Percentiles rank a stretch among this genome's conserved stretches.
phyloP scores from a whole-genome alignment of 2,329 filamentous ascomycete genomes.

The Beauveria sp. region DNA sequence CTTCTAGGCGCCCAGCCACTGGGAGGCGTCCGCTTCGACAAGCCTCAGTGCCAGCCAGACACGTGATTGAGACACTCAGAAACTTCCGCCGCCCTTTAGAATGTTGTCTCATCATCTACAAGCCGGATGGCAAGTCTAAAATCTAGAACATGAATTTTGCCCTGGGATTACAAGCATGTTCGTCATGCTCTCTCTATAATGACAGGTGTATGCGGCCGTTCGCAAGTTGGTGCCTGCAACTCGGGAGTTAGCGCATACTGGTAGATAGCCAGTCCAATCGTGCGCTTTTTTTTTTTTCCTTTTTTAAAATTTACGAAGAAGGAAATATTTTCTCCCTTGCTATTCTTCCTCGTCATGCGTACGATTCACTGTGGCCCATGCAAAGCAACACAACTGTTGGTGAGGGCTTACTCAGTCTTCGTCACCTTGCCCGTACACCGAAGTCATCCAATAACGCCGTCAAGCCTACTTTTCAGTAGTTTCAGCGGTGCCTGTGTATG shows the following conservation, averaged over 20 bases:
- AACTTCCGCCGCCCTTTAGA: not conserved
- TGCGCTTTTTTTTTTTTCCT: not conserved
- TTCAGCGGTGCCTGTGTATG: too few species aligned
- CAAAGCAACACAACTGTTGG: too few species aligned
- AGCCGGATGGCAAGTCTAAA: not conserved
- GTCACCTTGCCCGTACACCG: too few species aligned
- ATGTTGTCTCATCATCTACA: slow-evolving; percentile 2
- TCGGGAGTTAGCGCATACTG: not conserved
- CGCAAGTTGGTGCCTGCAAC: not conserved
- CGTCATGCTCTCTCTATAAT: not conserved
- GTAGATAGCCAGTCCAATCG: not conserved
- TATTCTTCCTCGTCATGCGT: too few species aligned
- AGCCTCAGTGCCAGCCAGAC: slow-evolving; percentile 3
- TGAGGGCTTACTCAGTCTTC: too few species aligned
- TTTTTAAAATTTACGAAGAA: not conserved
- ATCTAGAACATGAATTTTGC: not conserved
- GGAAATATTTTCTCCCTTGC: too few species aligned
- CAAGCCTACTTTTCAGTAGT: too few species aligned
- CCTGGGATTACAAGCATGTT: not conserved
- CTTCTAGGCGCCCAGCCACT: slow-evolving; percentile 1
- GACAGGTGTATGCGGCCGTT: not conserved
- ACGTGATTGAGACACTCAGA: slow-evolving; percentile 2
- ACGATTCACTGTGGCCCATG: too few species aligned
- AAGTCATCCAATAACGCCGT: too few species aligned
- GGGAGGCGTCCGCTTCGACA: not conserved